Conservation (phyloP, 495 filamentous ascomycete species). For the Trichoderma erinaceum region DNA sequence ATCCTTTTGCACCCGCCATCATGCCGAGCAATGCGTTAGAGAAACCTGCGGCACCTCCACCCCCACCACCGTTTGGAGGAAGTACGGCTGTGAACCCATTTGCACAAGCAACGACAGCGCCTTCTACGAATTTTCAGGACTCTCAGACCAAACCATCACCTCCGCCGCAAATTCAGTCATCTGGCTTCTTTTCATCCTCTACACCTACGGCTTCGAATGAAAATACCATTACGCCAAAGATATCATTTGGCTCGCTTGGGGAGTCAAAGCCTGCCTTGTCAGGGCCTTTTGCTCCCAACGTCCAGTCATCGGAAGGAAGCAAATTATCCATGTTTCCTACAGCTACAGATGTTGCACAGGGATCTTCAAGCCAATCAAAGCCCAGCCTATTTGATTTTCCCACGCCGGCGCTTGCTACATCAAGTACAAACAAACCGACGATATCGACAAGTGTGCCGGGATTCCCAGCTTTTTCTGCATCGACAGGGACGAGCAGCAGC, state of each 20-base stretch:
- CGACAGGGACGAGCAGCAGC: background rate
- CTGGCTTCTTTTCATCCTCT: background rate
- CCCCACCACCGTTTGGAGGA: background rate
- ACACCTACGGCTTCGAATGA: background rate
- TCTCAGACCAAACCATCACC: background rate
- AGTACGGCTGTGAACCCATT: background rate
- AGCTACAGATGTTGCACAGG: background rate
- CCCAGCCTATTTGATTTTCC: background rate
- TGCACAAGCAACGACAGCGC: background rate
- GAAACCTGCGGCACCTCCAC: background rate
- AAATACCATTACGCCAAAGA: background rate
- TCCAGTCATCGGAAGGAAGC: background rate
- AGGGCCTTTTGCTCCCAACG: background rate
- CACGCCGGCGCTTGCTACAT: background rate
- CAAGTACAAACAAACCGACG: slow-evolving; percentile 21
- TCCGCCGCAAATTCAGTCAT: background rate
- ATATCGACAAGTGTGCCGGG: background rate
- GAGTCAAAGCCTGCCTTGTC: background rate
- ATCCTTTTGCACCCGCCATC: background rate
- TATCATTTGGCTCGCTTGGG: background rate
- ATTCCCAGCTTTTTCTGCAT: background rate
- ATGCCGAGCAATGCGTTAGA: background rate
- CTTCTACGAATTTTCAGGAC: background rate
- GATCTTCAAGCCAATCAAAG: background rate
- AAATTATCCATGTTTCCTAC: background rate